phyloP scores from a whole-genome alignment of 2,329 filamentous ascomycete species.

The Neonectria punicea region DNA sequence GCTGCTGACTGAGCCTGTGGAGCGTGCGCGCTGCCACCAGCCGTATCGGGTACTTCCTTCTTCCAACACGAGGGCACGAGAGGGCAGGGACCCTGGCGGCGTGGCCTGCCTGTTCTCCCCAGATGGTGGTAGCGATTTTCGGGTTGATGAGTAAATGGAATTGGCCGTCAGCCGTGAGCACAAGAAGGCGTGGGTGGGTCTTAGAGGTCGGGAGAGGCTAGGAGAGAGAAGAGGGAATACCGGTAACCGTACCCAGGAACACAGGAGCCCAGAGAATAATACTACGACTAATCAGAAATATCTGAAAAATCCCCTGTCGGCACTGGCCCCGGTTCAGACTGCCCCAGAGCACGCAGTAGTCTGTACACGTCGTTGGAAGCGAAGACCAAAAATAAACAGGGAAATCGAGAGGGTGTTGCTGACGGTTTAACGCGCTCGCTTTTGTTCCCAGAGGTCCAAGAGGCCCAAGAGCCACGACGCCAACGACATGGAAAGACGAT shows the following conservation, averaged over 20 bases:
- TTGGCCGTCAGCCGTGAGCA: constrained; percentile 1
- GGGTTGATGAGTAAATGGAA: constrained; percentile 11
- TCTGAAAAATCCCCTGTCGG: constrained; percentile 11
- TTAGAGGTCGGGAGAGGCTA: constrained; percentile 11
- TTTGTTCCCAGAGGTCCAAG: background rate
- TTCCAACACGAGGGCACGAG: constrained; percentile 11
- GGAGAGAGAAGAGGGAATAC: constrained; percentile 12
- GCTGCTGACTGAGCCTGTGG: constrained; percentile 17
- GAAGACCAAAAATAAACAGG: constrained; percentile 1
- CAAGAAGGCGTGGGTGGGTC: constrained; percentile 3
- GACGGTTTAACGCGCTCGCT: constrained; percentile 1
- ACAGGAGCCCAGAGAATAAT: background rate
- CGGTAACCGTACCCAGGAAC: background rate
- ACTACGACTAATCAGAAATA: constrained; percentile 14
- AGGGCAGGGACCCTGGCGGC: constrained; percentile 13
- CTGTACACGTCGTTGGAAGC: background rate
- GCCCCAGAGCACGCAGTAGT: background rate
- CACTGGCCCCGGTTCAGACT: constrained; percentile 3
- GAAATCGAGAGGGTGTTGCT: background rate
- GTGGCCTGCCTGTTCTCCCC: constrained; percentile 1
- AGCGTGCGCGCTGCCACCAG: constrained; percentile 20
- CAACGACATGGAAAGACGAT: constrained; percentile 1
- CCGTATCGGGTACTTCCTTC: constrained; percentile 26
- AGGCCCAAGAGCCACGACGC: constrained; percentile 7
- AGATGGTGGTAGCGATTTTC: constrained; percentile 17